Conservation (phyloP, 495 filamentous ascomycete genomes). For the Hyaloscypha bicolor region DNA sequence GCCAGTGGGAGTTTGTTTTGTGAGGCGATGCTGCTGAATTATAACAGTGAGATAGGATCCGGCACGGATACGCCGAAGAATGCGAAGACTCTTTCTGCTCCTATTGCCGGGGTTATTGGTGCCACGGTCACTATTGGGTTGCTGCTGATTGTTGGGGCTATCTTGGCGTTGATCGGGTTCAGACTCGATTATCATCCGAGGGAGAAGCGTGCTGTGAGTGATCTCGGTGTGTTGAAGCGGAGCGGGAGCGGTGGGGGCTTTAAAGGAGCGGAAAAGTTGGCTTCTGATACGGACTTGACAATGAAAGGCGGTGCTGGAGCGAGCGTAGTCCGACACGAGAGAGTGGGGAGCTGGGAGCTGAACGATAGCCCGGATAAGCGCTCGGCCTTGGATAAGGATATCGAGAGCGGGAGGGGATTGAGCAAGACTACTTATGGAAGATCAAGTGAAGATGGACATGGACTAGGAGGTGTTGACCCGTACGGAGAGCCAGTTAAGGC, state of each 20-base stretch:
- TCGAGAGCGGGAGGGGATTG: conserved; percentile 22
- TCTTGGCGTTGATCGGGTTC: conserved; percentile 43
- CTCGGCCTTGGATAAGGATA: conserved; percentile 26
- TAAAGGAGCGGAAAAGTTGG: conserved; percentile 52
- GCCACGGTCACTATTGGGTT: conserved; percentile 63
- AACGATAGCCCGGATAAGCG: conserved; percentile 28
- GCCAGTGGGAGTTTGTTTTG: conserved; percentile 57
- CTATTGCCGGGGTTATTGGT: conserved; percentile 60
- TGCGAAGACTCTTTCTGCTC: conserved; percentile 4
- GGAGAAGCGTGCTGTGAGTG: conserved; percentile 2
- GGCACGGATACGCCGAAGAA: not conserved
- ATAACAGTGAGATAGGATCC: not conserved
- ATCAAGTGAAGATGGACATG: conserved; percentile 27
- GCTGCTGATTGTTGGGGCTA: conserved; percentile 37
- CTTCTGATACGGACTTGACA: conserved; percentile 51
- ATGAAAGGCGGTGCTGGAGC: conserved; percentile 31
- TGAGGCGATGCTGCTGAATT: conserved; percentile 36
- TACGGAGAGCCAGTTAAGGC: conserved; percentile 31
- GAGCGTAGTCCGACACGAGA: conserved; percentile 44
- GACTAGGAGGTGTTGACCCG: conserved; percentile 20
- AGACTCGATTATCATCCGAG: conserved; percentile 30
- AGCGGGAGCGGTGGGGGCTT: conserved; percentile 42
- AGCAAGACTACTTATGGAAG: conserved; percentile 21
- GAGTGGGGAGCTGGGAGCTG: conserved; percentile 58
- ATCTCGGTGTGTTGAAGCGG: conserved; percentile 19